Evolutionary conservation across 371 early-diverging fungal species (phyloP), one percentile per base, ranked within the genome.

Genomic region (Rhizopus delemar): DNA sequence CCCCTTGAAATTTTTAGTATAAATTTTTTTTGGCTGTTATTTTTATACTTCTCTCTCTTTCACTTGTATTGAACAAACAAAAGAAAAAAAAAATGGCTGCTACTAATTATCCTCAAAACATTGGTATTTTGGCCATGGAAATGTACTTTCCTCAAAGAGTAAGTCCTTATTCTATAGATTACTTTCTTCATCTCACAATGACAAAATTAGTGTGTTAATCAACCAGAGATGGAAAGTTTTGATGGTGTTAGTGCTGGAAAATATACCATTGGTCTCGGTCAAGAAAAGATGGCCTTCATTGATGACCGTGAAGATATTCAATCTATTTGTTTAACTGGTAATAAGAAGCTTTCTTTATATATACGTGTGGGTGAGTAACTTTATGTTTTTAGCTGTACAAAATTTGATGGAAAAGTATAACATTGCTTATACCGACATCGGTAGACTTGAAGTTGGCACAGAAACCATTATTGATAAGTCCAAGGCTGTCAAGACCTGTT

Each of bases 401-500:
- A 86, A 81, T 73, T 84, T 97, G 59, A 84, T 97, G 80, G 92
- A 93, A 62, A 95, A 92, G 86, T 91, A 95, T 84, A 86, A 89
- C 57, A 86, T 97, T 54, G 69, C 85, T 46, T 88, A 86, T 76
- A 86, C 74, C 49, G 86, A 90, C 69, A 91, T 99, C 75, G 98
- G 98, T 45, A 89, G 92, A 43, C 82, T 99, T 38, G 99, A 99
- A 70, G 97, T 99, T 49, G 99, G 99, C 55, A 97, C 99, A 45
- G 99, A 99, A 78, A 95, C 97, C 53, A 94, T 97, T 73, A 92
- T 95, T 60, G 99, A 99, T 85, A 95, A 96, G 83, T 90, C 93
- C 57, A 99, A 99, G 84, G 89, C 96, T 16, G 94, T 96, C 69
- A 98, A 98, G 84, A 86, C 97, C 11, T 92, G 91, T 54, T 84